phyloP scores from a whole-genome alignment of 1,284 basidiomycete species.

The Moniliella sp. region DNA sequence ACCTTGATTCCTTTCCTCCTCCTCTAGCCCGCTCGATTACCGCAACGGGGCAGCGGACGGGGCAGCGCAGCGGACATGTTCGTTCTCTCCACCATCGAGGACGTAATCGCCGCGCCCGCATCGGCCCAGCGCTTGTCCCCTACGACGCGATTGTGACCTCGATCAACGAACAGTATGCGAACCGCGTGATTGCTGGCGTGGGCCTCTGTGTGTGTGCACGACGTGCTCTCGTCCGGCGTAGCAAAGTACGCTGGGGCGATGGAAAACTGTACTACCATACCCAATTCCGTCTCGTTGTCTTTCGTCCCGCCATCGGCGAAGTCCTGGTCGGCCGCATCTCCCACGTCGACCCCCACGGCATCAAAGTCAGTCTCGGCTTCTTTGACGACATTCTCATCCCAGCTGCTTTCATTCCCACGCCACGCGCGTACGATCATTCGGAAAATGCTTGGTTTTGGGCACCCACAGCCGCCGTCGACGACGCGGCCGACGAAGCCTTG shows the following conservation, averaged over 20 bases:
- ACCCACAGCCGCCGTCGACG: constrained; percentile 27
- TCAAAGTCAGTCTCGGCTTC: constrained; percentile 69
- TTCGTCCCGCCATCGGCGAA: constrained; percentile 72
- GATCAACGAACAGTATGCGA: background rate
- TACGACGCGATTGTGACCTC: background rate
- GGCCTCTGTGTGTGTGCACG: constrained; percentile 73
- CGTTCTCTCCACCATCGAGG: too few relatives aligned
- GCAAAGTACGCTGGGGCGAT: constrained; percentile 79
- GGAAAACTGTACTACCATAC: constrained; percentile 85
- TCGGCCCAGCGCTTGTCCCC: too few relatives aligned
- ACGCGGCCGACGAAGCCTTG: constrained; percentile 6
- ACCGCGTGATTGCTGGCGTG: constrained; percentile 59
- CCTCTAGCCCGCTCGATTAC: too few relatives aligned
- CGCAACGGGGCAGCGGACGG: too few relatives aligned
- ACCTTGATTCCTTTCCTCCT: too few relatives aligned
- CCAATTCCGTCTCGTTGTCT: constrained; percentile 70
- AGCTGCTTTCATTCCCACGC: constrained; percentile 42
- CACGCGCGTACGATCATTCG: constrained; percentile 27
- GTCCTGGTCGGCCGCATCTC: constrained; percentile 71
- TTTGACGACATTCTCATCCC: constrained; percentile 77
- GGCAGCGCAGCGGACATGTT: too few relatives aligned
- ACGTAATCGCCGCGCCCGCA: too few relatives aligned
- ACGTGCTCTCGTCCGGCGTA: too few relatives aligned
- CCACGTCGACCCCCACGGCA: constrained; percentile 57
- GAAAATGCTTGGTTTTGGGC: constrained; percentile 35